Percentiles rank a stretch among this genome's conserved stretches.
phyloP scores from a whole-genome alignment of 2,329 filamentous ascomycete genomes.

The Hymenoscyphus salicellus region DNA sequence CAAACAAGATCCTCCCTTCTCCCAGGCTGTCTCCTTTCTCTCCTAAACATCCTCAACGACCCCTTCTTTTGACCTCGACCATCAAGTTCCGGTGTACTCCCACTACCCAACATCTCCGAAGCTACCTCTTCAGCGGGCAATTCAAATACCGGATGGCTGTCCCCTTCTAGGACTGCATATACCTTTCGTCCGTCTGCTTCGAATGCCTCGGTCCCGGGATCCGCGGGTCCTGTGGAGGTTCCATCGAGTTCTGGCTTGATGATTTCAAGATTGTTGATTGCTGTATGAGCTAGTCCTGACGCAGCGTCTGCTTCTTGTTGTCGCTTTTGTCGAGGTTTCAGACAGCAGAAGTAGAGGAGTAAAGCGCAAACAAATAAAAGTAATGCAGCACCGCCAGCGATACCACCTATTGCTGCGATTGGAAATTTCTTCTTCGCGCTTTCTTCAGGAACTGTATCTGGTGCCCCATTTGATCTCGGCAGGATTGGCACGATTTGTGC shows the following conservation, averaged over 20 bases:
- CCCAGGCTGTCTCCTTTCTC: neutral
- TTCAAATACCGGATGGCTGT: slow-evolving; percentile 6
- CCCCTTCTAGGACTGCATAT: slow-evolving; percentile 1
- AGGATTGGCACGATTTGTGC: slow-evolving; percentile 19
- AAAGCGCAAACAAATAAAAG: neutral
- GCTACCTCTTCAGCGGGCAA: slow-evolving; percentile 13
- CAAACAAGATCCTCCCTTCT: neutral
- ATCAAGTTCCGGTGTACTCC: neutral
- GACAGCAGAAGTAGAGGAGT: slow-evolving; percentile 1
- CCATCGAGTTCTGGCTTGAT: slow-evolving; percentile 12
- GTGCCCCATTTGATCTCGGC: neutral
- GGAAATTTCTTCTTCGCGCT: neutral
- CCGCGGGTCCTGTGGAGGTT: neutral
- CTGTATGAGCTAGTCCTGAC: neutral
- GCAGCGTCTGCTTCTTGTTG: neutral
- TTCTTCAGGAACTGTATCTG: slow-evolving; percentile 29
- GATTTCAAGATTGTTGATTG: neutral
- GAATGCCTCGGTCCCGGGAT: neutral
- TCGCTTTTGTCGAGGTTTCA: slow-evolving; percentile 5
- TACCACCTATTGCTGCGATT: slow-evolving; percentile 16
- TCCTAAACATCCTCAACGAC: neutral
- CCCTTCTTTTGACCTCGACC: neutral
- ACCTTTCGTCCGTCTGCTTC: slow-evolving; percentile 5
- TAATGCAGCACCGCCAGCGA: slow-evolving; percentile 13
- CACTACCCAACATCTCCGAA: slow-evolving; percentile 9